phyloP scores from a whole-genome alignment of 2,329 filamentous ascomycete species.

The Coccinonectria pachysandricola region DNA sequence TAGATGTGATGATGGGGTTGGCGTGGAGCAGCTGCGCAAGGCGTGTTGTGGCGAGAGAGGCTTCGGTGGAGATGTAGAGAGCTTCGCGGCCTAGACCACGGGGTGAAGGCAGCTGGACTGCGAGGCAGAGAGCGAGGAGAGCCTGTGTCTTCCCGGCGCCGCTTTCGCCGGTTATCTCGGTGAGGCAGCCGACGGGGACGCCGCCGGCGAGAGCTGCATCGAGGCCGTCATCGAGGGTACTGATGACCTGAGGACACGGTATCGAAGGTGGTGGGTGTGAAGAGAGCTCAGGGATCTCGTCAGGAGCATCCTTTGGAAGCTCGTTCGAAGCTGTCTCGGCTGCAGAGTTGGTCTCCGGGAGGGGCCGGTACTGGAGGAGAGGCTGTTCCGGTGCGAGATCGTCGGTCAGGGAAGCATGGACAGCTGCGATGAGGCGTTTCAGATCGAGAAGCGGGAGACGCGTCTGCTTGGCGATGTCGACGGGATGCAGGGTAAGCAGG shows the following conservation, averaged over 20 bases:
- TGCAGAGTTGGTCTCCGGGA: conserved; percentile 1
- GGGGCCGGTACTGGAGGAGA: conserved; percentile 10
- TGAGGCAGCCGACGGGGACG: conserved; percentile 69
- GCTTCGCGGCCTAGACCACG: conserved; percentile 62
- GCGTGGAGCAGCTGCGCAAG: conserved; percentile 66
- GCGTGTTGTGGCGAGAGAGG: conserved; percentile 69
- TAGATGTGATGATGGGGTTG: conserved; percentile 48
- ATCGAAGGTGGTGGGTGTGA: too few species aligned
- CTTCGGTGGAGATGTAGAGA: conserved; percentile 91
- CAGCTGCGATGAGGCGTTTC: conserved; percentile 57
- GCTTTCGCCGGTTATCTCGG: conserved; percentile 86
- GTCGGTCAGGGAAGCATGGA: conserved; percentile 56
- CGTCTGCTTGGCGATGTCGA: conserved; percentile 78
- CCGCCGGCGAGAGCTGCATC: conserved; percentile 67
- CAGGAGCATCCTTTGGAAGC: conserved; percentile 1
- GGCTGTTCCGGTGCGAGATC: conserved; percentile 35
- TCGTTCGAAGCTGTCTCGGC: conserved; percentile 1
- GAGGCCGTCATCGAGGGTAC: conserved; percentile 65
- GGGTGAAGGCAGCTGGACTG: conserved; percentile 70
- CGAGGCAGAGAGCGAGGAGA: conserved; percentile 72
- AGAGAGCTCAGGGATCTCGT: not conserved
- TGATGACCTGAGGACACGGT: too few species aligned
- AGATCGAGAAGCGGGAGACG: conserved; percentile 73
- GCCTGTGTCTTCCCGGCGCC: conserved; percentile 94
- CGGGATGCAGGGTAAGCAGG: conserved; percentile 71